Evolutionary conservation across 73 alveolate genomes (phyloP), one percentile per base, ranked within the genome.

Genomic region (Paramecium sexaurelia): DNA sequence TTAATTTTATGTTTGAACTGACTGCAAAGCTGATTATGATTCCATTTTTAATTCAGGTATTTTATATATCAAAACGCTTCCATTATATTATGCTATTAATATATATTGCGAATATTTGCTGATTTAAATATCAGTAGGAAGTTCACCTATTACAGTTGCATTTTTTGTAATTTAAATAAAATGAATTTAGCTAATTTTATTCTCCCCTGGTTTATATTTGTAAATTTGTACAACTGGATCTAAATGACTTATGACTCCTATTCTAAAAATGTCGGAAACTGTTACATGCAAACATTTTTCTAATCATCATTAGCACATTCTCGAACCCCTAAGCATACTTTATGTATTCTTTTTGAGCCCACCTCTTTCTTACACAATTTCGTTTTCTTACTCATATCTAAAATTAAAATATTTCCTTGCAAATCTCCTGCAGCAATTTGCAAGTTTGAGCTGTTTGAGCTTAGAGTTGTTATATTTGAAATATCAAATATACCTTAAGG

Each of bases 401-500:
- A 71, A 8, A 88, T 24, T 13, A 88, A 24, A 22, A 88, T 41
- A 29, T 71, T 88, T 69, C 94, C 94, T 19, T 37, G 15, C 24
- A 39, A 56, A 51, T 88, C 94, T 45, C 94, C 94, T 17, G 87
- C 94, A 19, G 73, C 85, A 41, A 88, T 61, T 41, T 88, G 40
- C 29, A 19, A 68, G 8, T 33, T 43, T n/a, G 91, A 68, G 24
- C 91, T 88, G 24, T 71, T 51, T 36, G 35, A 20, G 43, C 94
- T 88, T 36, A 29, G 39, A 17, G 85, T 33, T 5, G 90, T 41
- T 11, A 88, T 88, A 56, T 66, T 82, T 37, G 78, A 61, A 13
- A 88, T 27, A n/a, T 88, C 94, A 41, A 88, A 88, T 17, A 75
- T 69, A 7, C 94, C 94, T 33, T 88, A 71, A 26, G 94, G 94